Base-by-base conservation (phyloP, 2,329 filamentous ascomycete species). In the Nemania bipapillata region DNA sequence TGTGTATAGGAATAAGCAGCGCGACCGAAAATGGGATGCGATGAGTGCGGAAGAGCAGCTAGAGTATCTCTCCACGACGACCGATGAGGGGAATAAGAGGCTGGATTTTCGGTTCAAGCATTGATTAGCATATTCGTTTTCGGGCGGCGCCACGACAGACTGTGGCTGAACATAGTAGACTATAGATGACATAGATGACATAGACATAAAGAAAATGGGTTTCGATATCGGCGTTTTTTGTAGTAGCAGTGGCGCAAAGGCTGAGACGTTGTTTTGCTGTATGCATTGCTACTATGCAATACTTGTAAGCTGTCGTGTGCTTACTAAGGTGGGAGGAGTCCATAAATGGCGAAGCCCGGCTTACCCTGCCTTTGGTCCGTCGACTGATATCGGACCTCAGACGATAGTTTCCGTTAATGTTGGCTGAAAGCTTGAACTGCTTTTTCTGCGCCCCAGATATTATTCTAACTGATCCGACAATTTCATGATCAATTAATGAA, bases 11-110 rank as follows among this genome's bases (percentile, higher is more conserved):
- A 62, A 62, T 17, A 28, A 32, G 50, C 59, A 70, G 62, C 80
- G 82, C 35, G 83, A 85, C 9, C 70, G 66, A 45, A 77, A 79
- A 42, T 88, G 86, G 86, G 74, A 79, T 26, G 76, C 76, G 5
- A 83, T 88, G 83, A 82, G 75, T 12, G 76, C 79, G 24, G 82
- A 84, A 82, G 49, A 87, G 73, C 81, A 82, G 74, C 77, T 80
- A 1, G 70, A 81, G 17, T 90, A 89, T 74, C 77, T 87, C 1
- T 72, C 76, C 17, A 54, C 63, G 79, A 77, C 2, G 83, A 81
- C 15, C 78, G 78, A 82, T 37, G 77, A 81, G 59, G 84, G 84
- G 24, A 84, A 81, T 63, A 82, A 83, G 72, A 77, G 79, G 72
- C 70, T 83, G 52, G 81, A 83, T 72, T 83, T 84, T 42, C 75